Evolutionary conservation across 2,329 filamentous ascomycete genomes (phyloP).

Genomic region (Colletotrichum paranaense): DNA sequence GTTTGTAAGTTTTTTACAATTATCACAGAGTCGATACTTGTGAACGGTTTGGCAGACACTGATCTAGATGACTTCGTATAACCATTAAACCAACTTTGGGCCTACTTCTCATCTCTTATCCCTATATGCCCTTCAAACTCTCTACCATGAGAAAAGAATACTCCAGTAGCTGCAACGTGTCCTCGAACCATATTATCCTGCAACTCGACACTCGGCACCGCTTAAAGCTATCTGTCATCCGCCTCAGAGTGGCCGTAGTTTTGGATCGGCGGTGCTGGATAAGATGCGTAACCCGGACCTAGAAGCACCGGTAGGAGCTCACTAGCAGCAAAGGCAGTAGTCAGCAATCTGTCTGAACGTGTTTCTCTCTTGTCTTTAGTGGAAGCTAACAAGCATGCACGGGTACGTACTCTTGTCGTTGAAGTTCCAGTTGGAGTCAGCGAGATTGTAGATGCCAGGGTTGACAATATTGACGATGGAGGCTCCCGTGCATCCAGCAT

Average conservation of each 20-base stretch:
- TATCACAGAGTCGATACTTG: neutral
- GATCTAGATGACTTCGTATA: neutral
- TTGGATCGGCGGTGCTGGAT: neutral
- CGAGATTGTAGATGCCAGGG: constrained; percentile 2
- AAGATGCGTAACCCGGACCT: neutral
- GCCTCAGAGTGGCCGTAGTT: neutral
- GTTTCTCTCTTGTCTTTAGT: neutral
- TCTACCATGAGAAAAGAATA: neutral
- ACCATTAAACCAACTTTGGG: neutral
- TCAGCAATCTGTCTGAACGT: neutral
- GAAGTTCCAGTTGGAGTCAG: neutral
- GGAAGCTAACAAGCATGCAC: neutral
- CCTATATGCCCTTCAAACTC: neutral
- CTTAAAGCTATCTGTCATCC: no score
- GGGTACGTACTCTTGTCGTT: neutral
- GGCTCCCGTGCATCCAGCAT: neutral
- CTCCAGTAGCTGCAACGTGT: neutral
- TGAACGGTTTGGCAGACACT: neutral
- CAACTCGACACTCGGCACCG: neutral
- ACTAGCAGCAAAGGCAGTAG: neutral
- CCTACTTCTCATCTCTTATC: neutral
- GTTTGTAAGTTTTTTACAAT: no score
- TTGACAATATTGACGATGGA: neutral
- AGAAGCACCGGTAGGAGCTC: neutral
- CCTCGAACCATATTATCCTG: neutral